Evolutionary conservation across 164 flowering plant species (phyloP).

Genomic region (Litsea cubeba): DNA sequence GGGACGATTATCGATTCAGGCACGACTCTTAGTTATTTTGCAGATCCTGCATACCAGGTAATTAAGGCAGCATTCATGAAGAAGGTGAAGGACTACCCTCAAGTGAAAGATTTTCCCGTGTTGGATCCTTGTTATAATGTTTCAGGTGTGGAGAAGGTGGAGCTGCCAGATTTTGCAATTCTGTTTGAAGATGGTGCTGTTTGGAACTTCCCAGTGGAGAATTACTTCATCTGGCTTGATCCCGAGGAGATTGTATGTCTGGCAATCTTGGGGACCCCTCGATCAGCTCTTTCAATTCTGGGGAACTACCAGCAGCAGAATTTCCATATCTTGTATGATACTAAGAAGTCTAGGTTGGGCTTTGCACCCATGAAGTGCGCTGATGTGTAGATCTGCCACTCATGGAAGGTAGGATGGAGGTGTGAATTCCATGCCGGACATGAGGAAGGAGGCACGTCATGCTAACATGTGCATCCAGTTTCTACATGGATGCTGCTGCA

Average conservation of each 20-base stretch:
- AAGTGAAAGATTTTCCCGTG: conserved; percentile 49
- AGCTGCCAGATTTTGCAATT: conserved; percentile 71
- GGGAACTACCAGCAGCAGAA: conserved; percentile 99
- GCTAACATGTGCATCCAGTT: not conserved
- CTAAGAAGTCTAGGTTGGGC: conserved; percentile 80
- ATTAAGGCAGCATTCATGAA: conserved; percentile 66
- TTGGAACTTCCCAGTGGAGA: conserved; percentile 87
- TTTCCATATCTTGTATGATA: conserved; percentile 82
- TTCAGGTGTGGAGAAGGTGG: conserved; percentile 55
- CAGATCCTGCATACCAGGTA: conserved; percentile 62
- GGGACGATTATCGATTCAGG: conserved; percentile 94
- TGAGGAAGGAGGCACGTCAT: not conserved
- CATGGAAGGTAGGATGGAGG: not conserved
- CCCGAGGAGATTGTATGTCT: conserved; percentile 69
- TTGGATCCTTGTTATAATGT: conserved; percentile 84
- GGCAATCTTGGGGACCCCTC: conserved; percentile 70
- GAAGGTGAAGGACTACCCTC: conserved; percentile 47
- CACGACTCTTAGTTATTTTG: conserved; percentile 81
- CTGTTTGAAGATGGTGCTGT: conserved; percentile 70
- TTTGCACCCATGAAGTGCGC: conserved; percentile 80
- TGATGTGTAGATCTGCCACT: conserved; percentile 30
- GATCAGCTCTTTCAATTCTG: conserved; percentile 65
- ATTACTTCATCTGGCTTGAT: conserved; percentile 67
- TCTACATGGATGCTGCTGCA: too few species aligned
- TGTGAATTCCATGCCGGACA: not conserved